Percentiles rank a stretch among this genome's conserved stretches.
Conservation (phyloP, 768 basidiomycete species). For the Scleroderma bovista region DNA sequence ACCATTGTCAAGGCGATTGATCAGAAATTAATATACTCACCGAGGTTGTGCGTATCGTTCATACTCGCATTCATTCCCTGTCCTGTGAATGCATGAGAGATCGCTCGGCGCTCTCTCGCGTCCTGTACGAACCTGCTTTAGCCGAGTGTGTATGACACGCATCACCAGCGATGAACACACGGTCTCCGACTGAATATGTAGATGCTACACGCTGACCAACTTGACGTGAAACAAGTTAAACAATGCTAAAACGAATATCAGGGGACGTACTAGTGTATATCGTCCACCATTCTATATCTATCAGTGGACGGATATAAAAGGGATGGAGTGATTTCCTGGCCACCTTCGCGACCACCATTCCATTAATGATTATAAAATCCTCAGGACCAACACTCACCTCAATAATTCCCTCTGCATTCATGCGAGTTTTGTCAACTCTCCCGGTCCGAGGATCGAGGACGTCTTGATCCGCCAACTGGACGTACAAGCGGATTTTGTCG, state of each 20-base stretch:
- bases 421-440: conserved; percentile 47
- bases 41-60: conserved; percentile 63
- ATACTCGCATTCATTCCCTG: conserved; percentile 78
- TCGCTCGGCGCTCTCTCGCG: not conserved
- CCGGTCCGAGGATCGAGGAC: conserved; percentile 40
- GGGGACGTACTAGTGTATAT: conserved; percentile 54
- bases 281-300: conserved; percentile 67
- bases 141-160: conserved; percentile 69
- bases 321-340: conserved; percentile 53
- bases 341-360: conserved; percentile 31
- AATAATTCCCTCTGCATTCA: conserved; percentile 47
- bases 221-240: conserved; percentile 16
- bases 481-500: conserved; percentile 64
- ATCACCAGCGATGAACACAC: conserved; percentile 74
- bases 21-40: conserved; percentile 17
- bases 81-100: conserved; percentile 31
- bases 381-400: conserved; percentile 32
- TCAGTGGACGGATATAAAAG: conserved; percentile 43
- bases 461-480: conserved; percentile 53
- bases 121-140: conserved; percentile 44
- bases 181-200: conserved; percentile 50
- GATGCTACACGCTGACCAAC: conserved; percentile 75
- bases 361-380: not conserved
- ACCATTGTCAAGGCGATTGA: not conserved
- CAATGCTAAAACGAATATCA: not conserved